Conservation (phyloP, 164 flowering plant species). For the Aristolochia contorta region DNA sequence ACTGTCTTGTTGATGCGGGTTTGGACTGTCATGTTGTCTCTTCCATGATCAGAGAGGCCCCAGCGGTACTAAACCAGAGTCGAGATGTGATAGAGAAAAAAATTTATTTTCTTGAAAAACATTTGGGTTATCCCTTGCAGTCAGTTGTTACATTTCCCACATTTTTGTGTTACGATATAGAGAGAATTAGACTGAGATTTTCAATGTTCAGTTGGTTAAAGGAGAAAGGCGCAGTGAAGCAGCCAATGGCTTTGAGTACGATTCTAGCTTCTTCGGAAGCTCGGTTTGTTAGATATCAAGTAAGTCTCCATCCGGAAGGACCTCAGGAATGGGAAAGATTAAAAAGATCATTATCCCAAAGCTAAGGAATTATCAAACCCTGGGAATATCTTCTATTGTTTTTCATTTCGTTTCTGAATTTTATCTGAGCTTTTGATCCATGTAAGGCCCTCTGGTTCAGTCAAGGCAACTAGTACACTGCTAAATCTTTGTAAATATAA, state of each 20-base stretch:
- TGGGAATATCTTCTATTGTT: too few species aligned
- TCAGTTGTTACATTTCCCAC: conserved; percentile 39
- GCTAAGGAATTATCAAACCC: not conserved
- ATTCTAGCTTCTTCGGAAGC: conserved; percentile 38
- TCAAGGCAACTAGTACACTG: too few species aligned
- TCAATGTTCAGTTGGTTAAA: conserved; percentile 60
- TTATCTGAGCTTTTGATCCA: too few species aligned
- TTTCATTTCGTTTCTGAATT: too few species aligned
- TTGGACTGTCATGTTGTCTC: conserved; percentile 36
- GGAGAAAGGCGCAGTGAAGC: conserved; percentile 30
- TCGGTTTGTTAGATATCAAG: conserved; percentile 27
- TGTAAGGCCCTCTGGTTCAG: too few species aligned
- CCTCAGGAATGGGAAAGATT: conserved; percentile 45
- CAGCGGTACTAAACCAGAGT: conserved; percentile 44
- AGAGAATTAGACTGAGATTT: conserved; percentile 43
- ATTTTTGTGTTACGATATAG: conserved; percentile 26
- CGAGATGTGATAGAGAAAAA: conserved; percentile 36
- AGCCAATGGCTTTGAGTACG: conserved; percentile 36
- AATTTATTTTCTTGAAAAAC: conserved; percentile 43
- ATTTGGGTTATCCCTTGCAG: conserved; percentile 45
- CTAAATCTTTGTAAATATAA: too few species aligned
- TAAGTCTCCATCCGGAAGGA: conserved; percentile 52
- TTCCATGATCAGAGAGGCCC: conserved; percentile 39
- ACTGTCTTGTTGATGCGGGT: conserved; percentile 54
- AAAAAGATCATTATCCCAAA: conserved; percentile 24